Evolutionary conservation across 2,329 filamentous ascomycete genomes (phyloP), one percentile per base, ranked within the genome.

Genomic region (Alternaria sp.): DNA sequence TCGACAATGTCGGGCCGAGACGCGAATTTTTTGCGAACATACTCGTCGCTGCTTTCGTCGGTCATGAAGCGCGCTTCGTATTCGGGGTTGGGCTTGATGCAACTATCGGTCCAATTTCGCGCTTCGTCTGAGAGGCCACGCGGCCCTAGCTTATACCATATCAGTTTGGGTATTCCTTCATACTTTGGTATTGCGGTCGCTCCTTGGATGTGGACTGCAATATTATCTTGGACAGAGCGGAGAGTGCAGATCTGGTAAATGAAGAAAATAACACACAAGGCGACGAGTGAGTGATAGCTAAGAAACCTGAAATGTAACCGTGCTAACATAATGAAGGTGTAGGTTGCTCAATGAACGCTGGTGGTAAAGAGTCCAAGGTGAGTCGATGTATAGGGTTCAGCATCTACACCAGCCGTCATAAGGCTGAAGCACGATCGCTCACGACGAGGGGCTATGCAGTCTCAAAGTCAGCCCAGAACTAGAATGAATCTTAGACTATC

Each of bases 71-170:
- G 64, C 45, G 68, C 67, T 32, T 69, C 65, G 41, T 77, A 73
- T 27, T 27, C 40, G 25, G 63, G 75, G 57, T 78, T 79, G 25
- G 51, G 64, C 14, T 62, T 62, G 22, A 70, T 68, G 69, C 75
- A 79, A 22, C 54, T 74, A 38, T 74, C 63, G 5, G 74, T 76
- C 74, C 76, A 79, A 25, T 56, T 54, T 30, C 64, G 64, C 10
- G 69, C 66, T n/a, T 77, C 60, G 14, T 71, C 59, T 51, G 44
- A 75, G 9, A 79, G 58, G 10, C 79, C 79, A 28, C 69, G 74
- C 0, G 77, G 74, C 0, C 77, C 78, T 5, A 79, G 65, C 58
- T 81, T 81, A 60, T 80, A 80, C 79, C 79, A 81, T 32, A 80
- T 60, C 20, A 70, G 77, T 54, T 74, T 66, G 8, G 78, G 70